Conservation (phyloP, 371 early-diverging fungal species). For the Actinomucor elegans region DNA sequence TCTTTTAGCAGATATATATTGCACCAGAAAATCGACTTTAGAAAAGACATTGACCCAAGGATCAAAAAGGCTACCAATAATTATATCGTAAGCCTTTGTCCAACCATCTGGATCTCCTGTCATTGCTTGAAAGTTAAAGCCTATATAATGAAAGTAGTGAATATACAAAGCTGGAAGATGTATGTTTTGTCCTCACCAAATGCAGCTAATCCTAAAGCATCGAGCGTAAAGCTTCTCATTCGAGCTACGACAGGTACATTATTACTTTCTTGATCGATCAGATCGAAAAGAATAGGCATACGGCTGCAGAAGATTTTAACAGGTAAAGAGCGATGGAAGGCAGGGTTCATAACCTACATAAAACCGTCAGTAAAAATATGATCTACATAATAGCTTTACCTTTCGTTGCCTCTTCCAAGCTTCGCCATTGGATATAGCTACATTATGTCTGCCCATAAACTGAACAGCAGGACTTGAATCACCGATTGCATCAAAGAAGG, state of each 20-base stretch:
- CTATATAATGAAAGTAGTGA: slow-evolving; percentile 9
- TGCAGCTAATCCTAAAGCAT: slow-evolving; percentile 32
- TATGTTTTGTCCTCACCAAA: slow-evolving; percentile 26
- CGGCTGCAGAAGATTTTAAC: slow-evolving; percentile 24
- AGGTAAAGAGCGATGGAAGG: slow-evolving; percentile 35
- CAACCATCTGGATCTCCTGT: slow-evolving; percentile 30
- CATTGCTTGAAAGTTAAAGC: slow-evolving; percentile 28
- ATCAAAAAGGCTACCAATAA: slow-evolving; percentile 11
- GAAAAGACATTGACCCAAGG: slow-evolving; percentile 11
- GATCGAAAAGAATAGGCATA: slow-evolving; percentile 10
- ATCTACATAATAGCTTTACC: slow-evolving; percentile 5
- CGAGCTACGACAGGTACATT: not conserved
- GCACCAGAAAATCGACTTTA: slow-evolving; percentile 9
- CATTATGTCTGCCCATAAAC: slow-evolving; percentile 25
- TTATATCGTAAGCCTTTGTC: slow-evolving; percentile 23
- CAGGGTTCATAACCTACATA: slow-evolving; percentile 34
- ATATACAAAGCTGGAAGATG: too few relatives aligned
- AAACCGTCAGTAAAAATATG: not conserved
- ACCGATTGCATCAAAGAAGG: not conserved
- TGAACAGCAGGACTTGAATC: slow-evolving; percentile 5
- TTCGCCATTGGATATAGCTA: slow-evolving; percentile 28
- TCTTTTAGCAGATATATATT: slow-evolving; percentile 4
- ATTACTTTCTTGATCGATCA: slow-evolving; percentile 15
- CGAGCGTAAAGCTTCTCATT: slow-evolving; percentile 32
- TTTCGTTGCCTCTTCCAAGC: slow-evolving; percentile 37